Percentiles rank a stretch among this genome's conserved stretches.
Evolutionary conservation across 805 yeast species (phyloP).

Genomic region (Brettanomyces anomalus): DNA sequence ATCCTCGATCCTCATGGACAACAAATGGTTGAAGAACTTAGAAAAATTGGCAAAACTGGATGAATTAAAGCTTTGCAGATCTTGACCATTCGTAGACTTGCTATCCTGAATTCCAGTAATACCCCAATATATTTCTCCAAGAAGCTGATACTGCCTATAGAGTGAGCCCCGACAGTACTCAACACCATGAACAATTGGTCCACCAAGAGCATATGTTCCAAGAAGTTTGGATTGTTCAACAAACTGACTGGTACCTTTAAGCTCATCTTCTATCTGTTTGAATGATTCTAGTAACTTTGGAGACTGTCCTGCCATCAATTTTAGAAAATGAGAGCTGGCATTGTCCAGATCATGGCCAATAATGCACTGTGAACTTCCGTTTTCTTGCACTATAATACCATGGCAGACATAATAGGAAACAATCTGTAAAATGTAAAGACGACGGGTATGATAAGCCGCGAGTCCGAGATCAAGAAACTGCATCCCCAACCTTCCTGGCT

Average conservation of each 20-base stretch:
- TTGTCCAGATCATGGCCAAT: neutral
- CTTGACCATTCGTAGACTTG: constrained; percentile 4
- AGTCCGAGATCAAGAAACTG: constrained; percentile 53
- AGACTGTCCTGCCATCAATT: constrained; percentile 13
- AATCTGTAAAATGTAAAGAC: constrained; percentile 66
- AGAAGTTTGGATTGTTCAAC: constrained; percentile 45
- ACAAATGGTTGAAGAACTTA: neutral
- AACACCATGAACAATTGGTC: constrained; percentile 38
- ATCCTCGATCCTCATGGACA: constrained; percentile 43
- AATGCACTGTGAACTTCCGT: no score
- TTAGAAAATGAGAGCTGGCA: neutral
- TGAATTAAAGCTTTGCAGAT: neutral
- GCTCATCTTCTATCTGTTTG: constrained; percentile 44
- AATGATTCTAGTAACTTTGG: constrained; percentile 37
- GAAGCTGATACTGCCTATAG: constrained; percentile 56
- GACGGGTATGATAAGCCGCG: constrained; percentile 57
- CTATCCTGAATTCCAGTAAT: constrained; percentile 27
- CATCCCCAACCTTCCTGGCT: constrained; percentile 32
- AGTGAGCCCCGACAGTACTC: constrained; percentile 55
- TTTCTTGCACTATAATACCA: no score
- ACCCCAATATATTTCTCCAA: constrained; percentile 59
- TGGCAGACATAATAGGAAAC: constrained; percentile 32
- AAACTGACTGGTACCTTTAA: constrained; percentile 44
- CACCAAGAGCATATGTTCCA: constrained; percentile 35
- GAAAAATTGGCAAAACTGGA: neutral